Base-by-base conservation (phyloP, 2,329 filamentous ascomycete genomes). In the Leptographium radiaticola region DNA sequence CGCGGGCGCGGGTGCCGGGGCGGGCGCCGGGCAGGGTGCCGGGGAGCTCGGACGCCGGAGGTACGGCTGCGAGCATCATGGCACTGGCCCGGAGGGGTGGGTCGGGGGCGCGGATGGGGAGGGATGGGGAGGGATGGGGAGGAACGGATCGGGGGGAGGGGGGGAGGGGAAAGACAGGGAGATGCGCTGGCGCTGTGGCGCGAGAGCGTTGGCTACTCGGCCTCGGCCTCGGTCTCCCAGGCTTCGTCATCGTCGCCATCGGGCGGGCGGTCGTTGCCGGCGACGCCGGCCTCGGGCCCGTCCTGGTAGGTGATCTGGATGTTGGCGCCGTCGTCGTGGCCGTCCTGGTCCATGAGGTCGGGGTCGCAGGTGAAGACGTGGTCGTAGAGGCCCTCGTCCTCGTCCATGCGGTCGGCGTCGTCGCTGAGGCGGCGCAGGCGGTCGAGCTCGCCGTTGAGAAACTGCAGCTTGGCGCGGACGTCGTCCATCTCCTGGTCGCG, bases 181-280 rank as follows among this genome's bases (percentile, higher is more conserved):
- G 25, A 25, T 25, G 25, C 25, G 25, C 25, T 25, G 25, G 25
- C 25, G 25, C 5, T 25, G 13, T 25, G 13, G 38, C 38, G 2
- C 12, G 38, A 15, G 10, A 15, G 10, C n/a, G 38, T 40, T 25
- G 43, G 4, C 11, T 13, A 11, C 11, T 31, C 31, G 46, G 33
- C 10, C 10, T 7, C 25, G 16, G 45, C n/a, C 38, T 52, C 54
- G n/a, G 54, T 52, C 39, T 53, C 50, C 54, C 54, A 55, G 1
- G 39, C 50, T 25, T 52, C 49, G 34, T 50, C 50, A 25, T 52
- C 54, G 25, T 45, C 50, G 8, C 39, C 38, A 15, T 51, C 20
- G 12, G 34, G 34, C 43, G 4, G 30, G 3, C 10, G 20, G 18
- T 46, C 18, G 2, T 43, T 34, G 6, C 12, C 20, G 36, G 16